Evolutionary conservation across 805 yeast genomes (phyloP).

Genomic region (Candida loeiensis): DNA sequence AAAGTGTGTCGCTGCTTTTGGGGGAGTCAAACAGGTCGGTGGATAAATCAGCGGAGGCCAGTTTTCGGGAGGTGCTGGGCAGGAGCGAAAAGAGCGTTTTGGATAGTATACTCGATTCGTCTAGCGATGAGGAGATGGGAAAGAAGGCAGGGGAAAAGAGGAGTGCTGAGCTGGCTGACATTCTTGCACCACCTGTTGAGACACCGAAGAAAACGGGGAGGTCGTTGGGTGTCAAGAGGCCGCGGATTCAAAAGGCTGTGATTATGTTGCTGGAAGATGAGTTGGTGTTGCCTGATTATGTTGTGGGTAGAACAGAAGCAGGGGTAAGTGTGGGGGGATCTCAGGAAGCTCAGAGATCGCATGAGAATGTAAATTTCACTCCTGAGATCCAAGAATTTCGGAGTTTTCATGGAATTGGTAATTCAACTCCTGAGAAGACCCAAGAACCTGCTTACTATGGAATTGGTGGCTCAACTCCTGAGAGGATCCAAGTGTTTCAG

Average conservation of each 20-base stretch:
- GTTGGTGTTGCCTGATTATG: conserved; percentile 2
- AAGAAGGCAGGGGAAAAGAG: neutral
- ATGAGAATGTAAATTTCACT: no score
- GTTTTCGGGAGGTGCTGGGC: conserved; percentile 4
- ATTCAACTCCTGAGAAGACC: no score
- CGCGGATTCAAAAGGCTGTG: neutral
- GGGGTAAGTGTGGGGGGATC: neutral
- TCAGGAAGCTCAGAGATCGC: neutral
- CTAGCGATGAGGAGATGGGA: conserved; percentile 2
- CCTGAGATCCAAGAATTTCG: no score
- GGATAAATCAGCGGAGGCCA: neutral
- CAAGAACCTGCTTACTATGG: no score
- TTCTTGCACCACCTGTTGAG: neutral
- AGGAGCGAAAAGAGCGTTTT: conserved; percentile 10
- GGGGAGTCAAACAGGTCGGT: no score
- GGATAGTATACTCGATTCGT: conserved; percentile 16
- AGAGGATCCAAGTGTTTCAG: no score
- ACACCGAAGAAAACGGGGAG: neutral
- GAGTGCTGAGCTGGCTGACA: neutral
- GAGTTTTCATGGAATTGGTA: neutral
- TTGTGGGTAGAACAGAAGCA: neutral
- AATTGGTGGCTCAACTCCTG: no score
- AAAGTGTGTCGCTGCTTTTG: conserved; percentile 43
- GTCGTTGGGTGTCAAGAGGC: neutral
- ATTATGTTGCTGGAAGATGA: neutral